Conservation (phyloP, 495 filamentous ascomycete species). For the Glutinoglossum americanum region DNA sequence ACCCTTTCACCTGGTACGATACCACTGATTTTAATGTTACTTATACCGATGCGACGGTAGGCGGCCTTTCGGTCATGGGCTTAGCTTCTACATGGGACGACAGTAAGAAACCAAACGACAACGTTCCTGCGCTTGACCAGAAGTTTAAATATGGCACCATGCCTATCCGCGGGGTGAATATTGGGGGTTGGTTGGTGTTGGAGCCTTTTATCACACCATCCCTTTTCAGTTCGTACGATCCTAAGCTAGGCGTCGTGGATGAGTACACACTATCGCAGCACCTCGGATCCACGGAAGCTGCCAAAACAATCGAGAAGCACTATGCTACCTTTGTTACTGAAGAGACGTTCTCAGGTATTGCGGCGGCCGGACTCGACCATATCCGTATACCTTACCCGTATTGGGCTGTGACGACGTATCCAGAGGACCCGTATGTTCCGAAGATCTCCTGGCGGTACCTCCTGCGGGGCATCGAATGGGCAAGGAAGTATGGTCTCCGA, state of each 20-base stretch:
- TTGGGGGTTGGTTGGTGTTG: conserved; percentile 85
- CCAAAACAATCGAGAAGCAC: conserved; percentile 57
- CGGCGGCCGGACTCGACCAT: conserved; percentile 79
- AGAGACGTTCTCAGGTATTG: conserved; percentile 63
- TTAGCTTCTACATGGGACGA: conserved; percentile 77
- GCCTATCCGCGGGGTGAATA: conserved; percentile 75
- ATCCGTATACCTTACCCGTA: conserved; percentile 89
- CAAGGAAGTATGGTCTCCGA: conserved; percentile 76
- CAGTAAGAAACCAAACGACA: conserved; percentile 48
- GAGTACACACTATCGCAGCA: conserved; percentile 61
- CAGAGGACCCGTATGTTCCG: conserved; percentile 70
- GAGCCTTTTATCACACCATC: conserved; percentile 94
- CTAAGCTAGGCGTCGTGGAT: conserved; percentile 47
- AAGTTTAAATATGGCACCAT: conserved; percentile 50
- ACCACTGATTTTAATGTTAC: conserved; percentile 87
- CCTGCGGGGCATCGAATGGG: conserved; percentile 77
- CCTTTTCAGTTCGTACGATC: conserved; percentile 49
- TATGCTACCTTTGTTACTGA: conserved; percentile 76
- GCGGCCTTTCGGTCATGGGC: conserved; percentile 76
- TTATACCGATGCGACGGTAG: conserved; percentile 68
- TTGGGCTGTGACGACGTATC: conserved; percentile 78
- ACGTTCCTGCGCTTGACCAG: conserved; percentile 58
- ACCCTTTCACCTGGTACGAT: conserved; percentile 87
- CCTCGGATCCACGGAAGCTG: conserved; percentile 39
- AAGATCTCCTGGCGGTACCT: conserved; percentile 88